Conservation (phyloP, 352 stramenopile species). For the Phytopythium oedochilum region DNA sequence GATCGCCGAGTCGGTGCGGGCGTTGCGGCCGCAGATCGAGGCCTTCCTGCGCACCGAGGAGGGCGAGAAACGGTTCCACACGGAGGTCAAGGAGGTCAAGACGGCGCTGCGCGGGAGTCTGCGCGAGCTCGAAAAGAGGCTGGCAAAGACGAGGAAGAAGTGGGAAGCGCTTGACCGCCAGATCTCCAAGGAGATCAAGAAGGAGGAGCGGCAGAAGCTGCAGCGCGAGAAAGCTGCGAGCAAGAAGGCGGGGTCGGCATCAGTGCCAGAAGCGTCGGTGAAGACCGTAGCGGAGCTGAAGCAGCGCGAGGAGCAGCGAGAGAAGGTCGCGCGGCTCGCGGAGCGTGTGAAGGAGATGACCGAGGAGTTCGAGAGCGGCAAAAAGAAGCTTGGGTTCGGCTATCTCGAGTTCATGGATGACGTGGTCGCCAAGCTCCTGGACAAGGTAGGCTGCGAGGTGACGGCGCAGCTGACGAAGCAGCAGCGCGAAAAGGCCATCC, state of each 20-base stretch:
- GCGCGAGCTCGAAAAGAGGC: constrained; percentile 30
- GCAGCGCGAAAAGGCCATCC: constrained; percentile 58
- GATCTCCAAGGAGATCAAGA: constrained; percentile 14
- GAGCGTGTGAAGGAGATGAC: constrained; percentile 34
- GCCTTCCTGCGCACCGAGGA: constrained; percentile 52
- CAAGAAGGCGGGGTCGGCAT: constrained; percentile 4
- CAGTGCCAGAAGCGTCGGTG: constrained; percentile 1
- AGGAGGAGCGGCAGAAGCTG: constrained; percentile 18
- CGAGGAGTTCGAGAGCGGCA: constrained; percentile 37
- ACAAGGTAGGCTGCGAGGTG: constrained; percentile 44
- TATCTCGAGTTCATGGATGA: constrained; percentile 57
- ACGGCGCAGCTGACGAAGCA: constrained; percentile 48
- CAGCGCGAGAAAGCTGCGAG: constrained; percentile 11
- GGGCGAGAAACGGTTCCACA: constrained; percentile 60
- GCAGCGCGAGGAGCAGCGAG: constrained; percentile 24
- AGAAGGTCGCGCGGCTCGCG: constrained; percentile 26
- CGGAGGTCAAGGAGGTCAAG: constrained; percentile 48
- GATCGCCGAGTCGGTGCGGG: constrained; percentile 36
- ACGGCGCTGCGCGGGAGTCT: constrained; percentile 32
- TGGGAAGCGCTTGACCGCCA: constrained; percentile 15
- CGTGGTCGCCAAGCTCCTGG: constrained; percentile 48
- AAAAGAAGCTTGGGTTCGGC: constrained; percentile 38
- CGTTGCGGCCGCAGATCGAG: constrained; percentile 51
- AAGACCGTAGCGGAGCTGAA: constrained; percentile 34
- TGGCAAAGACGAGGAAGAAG: constrained; percentile 21